Evolutionary conservation across 345 rosid species (phyloP).

Genomic region (Jatropha curcas): DNA sequence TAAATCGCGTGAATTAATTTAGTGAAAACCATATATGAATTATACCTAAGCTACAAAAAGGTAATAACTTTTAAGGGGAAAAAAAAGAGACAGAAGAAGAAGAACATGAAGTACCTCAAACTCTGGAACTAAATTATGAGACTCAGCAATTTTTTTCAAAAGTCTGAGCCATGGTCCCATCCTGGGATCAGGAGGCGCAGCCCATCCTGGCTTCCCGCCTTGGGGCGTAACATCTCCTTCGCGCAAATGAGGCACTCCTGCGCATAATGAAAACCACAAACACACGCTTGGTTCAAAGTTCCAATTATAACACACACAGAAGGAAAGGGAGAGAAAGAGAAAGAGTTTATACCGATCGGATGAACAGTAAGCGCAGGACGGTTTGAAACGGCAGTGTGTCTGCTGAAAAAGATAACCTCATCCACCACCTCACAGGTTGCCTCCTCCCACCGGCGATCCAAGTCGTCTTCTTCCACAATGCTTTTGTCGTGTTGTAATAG

Average conservation of each 20-base stretch:
- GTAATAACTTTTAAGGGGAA: no score
- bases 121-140: conserved; percentile 81
- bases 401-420: conserved; percentile 86
- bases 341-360: conserved; percentile 59
- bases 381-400: conserved; percentile 86
- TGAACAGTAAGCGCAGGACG: conserved; percentile 92
- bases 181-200: conserved; percentile 78
- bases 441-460: conserved; percentile 83
- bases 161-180: conserved; percentile 90
- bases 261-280: neutral
- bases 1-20: neutral
- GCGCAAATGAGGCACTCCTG: conserved; percentile 82
- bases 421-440: conserved; percentile 76
- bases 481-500: conserved; percentile 60
- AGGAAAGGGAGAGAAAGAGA: neutral
- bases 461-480: conserved; percentile 73
- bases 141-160: conserved; percentile 61
- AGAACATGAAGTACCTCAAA: conserved; percentile 67
- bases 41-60: no score
- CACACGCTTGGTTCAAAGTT: neutral
- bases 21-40: neutral
- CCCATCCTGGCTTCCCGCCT: conserved; percentile 95
- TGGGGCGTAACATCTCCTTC: conserved; percentile 81
- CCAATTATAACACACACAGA: neutral
- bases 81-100: neutral